These are phyloP conservation scores for Albugo laibachii DNA, from an alignment of 352 stramenopile genomes.

Conservation along the genomic window DNA sequence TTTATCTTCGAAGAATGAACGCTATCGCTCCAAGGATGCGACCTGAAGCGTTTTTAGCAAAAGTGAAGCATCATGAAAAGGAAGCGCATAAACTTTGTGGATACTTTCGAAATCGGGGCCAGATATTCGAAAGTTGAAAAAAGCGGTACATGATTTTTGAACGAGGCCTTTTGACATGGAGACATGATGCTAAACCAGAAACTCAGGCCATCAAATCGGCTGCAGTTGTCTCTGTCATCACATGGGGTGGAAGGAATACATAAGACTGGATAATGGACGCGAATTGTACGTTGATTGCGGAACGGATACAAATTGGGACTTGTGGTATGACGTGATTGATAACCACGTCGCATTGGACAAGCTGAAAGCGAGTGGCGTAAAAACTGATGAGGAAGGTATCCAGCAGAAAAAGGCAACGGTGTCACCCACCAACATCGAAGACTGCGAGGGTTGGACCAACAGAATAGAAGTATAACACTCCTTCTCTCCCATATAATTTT, in stretches of 20 bases:
- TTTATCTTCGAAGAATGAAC: too few species aligned
- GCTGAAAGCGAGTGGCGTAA: background rate
- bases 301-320: background rate
- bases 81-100: background rate
- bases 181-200: background rate
- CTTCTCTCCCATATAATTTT: too few species aligned
- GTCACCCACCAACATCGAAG: too few species aligned
- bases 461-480: too few species aligned
- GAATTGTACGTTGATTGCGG: slow-evolving; percentile 3
- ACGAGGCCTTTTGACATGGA: slow-evolving; percentile 1
- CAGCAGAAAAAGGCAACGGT: too few species aligned
- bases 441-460: too few species aligned
- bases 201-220: slow-evolving; percentile 2
- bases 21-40: too few species aligned
- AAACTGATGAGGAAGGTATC: too few species aligned
- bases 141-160: slow-evolving; percentile 1
- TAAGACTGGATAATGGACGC: slow-evolving; percentile 1
- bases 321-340: slow-evolving; percentile 2
- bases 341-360: slow-evolving; percentile 1
- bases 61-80: too few species aligned
- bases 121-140: slow-evolving; percentile 2
- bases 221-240: slow-evolving; percentile 1
- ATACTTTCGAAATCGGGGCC: slow-evolving; percentile 1
- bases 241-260: slow-evolving; percentile 2
- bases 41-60: too few species aligned